A percentile compares a stretch with the other conserved stretches of the same genome.
Conservation (phyloP, 805 yeast species). For the Pichia phayaonensis region DNA sequence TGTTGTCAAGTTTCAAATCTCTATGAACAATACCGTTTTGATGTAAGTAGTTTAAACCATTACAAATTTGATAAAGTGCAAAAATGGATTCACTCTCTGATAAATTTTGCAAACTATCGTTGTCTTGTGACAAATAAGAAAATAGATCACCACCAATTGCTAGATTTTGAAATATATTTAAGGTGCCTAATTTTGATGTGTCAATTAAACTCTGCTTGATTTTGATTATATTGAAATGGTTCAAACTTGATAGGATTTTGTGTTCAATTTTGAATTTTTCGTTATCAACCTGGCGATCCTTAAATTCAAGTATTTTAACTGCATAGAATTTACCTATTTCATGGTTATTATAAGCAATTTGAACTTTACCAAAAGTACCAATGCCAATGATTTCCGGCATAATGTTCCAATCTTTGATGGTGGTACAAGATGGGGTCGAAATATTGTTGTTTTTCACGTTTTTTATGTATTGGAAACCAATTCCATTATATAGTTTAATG, state of each 20-base stretch:
- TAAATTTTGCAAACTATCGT: conserved; percentile 30
- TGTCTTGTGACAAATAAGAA: conserved; percentile 74
- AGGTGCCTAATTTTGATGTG: conserved; percentile 70
- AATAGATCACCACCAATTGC: conserved; percentile 96
- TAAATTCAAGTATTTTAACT: conserved; percentile 34
- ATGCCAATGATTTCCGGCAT: conserved; percentile 37
- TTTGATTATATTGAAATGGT: conserved; percentile 86
- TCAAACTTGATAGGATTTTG: conserved; percentile 49
- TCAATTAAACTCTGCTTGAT: conserved; percentile 65
- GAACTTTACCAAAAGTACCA: conserved; percentile 53
- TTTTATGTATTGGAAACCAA: conserved; percentile 11
- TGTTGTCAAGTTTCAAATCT: conserved; percentile 62
- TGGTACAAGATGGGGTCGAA: neutral
- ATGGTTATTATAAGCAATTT: conserved; percentile 26
- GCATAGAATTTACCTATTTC: conserved; percentile 33
- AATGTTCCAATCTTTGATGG: conserved; percentile 33
- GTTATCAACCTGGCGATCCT: conserved; percentile 17
- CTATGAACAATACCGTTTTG: conserved; percentile 50
- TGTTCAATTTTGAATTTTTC: conserved; percentile 34
- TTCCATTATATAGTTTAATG: conserved; percentile 30
- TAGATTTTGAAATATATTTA: conserved; percentile 87
- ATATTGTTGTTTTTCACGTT: neutral
- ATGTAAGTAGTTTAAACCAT: conserved; percentile 52
- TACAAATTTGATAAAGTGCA: conserved; percentile 47
- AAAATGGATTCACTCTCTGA: conserved; percentile 49